Base-by-base conservation (phyloP, 1,284 basidiomycete genomes). In the Macrocystidia cucumis region DNA sequence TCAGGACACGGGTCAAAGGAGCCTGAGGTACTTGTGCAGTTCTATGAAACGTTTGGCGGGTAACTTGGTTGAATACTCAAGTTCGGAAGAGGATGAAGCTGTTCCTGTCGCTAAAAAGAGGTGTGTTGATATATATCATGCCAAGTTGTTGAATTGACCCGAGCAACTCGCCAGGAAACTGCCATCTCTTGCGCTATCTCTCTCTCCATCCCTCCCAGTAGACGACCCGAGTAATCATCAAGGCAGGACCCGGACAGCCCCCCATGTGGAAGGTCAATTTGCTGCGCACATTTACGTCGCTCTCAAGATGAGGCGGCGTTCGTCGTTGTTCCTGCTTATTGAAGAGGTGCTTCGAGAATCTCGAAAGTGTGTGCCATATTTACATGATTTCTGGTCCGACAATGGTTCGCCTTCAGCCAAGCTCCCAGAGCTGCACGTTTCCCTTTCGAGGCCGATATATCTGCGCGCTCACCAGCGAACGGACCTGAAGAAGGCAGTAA, bases 181-280 rank as follows among this genome's bases (percentile, higher is more conserved):
- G 1, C 83, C 83, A 1, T 41, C 62, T 20, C 60, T 85, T 9
- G 61, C 78, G 0, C 43, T 67, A 7, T 63, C 69, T 21, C 51
- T 86, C 27, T 46, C 60, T 3, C 48, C 64, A 5, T 49, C 65
- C 19, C 46, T 46, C 0, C 80, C 77, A 0, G 47, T 69, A 5
- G 81, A 87, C 50, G 58, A 84, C 46, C 85, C 87, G 2, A 57
- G 72, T 3, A 57, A 74, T 7, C 87, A 91, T 50, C 85, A 89
- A 59, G 88, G 88, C 9, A 72, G 89, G n/a, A 62, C 64, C 34
- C 72, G 88, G n/a, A 64, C 72, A 0, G 65, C 60, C 0, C 83
- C 86, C 1, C 83, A 89, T 48, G 72, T 86, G 7, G 82, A 88
- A 18, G 89, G 88, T 0, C 85, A 89, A 52, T 90, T 74, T 51